Conservation (phyloP, 345 rosid genomes). For the Erucastrum elatum region DNA sequence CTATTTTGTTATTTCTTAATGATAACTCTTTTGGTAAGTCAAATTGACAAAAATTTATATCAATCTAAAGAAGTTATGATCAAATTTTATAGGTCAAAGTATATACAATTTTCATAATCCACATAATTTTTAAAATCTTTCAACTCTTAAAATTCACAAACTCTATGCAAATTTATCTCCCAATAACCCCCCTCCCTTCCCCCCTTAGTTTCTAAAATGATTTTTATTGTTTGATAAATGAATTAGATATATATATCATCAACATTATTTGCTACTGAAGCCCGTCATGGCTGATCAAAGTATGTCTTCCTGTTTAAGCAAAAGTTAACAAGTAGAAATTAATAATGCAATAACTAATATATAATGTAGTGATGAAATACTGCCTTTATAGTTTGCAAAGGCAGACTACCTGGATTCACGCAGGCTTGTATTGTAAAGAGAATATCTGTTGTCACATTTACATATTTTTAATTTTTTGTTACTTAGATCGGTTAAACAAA, state of each 20-base stretch:
- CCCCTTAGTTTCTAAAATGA: neutral
- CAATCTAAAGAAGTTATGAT: too few relatives aligned
- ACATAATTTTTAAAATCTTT: too few relatives aligned
- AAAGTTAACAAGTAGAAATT: constrained; percentile 22
- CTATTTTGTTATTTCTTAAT: too few relatives aligned
- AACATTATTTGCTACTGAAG: constrained; percentile 12
- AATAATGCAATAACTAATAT: constrained; percentile 8
- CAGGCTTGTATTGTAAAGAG: constrained; percentile 41
- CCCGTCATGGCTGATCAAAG: constrained; percentile 35
- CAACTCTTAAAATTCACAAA: too few relatives aligned
- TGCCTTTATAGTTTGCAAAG: constrained; percentile 31
- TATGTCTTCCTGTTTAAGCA: constrained; percentile 33
- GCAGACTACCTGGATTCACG: constrained; percentile 35
- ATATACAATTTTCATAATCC: too few relatives aligned
- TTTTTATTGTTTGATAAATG: neutral
- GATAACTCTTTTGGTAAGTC: too few relatives aligned
- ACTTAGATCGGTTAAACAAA: constrained; percentile 29
- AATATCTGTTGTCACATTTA: constrained; percentile 28
- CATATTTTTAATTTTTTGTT: constrained; percentile 16
- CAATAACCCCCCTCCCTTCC: too few relatives aligned
- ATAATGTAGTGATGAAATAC: constrained; percentile 12
- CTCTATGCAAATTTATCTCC: too few relatives aligned
- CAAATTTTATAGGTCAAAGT: too few relatives aligned
- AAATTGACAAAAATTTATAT: too few relatives aligned
- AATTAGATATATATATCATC: neutral